Evolutionary conservation across 192 early-diverging fungal genomes (phyloP).

Genomic region (Chytriomyces sp.): DNA sequence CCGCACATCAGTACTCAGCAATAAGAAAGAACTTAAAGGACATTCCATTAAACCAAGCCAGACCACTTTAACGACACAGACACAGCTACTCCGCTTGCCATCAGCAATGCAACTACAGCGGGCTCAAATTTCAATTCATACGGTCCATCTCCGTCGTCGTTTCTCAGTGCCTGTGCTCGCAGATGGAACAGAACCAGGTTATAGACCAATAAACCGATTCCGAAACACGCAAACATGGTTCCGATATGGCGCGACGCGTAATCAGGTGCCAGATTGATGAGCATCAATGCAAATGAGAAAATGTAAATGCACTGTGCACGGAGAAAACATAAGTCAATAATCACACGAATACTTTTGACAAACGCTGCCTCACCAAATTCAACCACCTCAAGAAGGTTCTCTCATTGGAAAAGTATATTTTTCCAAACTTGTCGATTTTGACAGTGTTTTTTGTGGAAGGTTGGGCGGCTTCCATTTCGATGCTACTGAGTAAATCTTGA

Average conservation of each 20-base stretch:
- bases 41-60: no score
- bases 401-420: slow-evolving; percentile 95
- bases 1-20: no score
- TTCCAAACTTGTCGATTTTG: slow-evolving; percentile 53
- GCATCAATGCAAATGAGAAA: slow-evolving; percentile 10
- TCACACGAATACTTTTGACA: neutral
- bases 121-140: slow-evolving; percentile 36
- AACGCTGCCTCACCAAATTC: slow-evolving; percentile 58
- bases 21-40: no score
- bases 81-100: neutral
- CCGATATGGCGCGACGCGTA: slow-evolving; percentile 16
- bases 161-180: slow-evolving; percentile 25
- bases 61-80: no score
- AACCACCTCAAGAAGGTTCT: slow-evolving; percentile 91
- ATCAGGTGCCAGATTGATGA: slow-evolving; percentile 28
- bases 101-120: slow-evolving; percentile 10
- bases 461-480: neutral
- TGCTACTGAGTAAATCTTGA: neutral
- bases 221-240: slow-evolving; percentile 24
- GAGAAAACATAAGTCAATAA: slow-evolving; percentile 1
- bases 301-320: slow-evolving; percentile 8
- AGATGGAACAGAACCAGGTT: slow-evolving; percentile 38
- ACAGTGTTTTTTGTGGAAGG: slow-evolving; percentile 23
- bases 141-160: slow-evolving; percentile 28
- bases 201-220: slow-evolving; percentile 15